phyloP scores from a whole-genome alignment of 2,329 filamentous ascomycete genomes.

The Claviceps purpurea region DNA sequence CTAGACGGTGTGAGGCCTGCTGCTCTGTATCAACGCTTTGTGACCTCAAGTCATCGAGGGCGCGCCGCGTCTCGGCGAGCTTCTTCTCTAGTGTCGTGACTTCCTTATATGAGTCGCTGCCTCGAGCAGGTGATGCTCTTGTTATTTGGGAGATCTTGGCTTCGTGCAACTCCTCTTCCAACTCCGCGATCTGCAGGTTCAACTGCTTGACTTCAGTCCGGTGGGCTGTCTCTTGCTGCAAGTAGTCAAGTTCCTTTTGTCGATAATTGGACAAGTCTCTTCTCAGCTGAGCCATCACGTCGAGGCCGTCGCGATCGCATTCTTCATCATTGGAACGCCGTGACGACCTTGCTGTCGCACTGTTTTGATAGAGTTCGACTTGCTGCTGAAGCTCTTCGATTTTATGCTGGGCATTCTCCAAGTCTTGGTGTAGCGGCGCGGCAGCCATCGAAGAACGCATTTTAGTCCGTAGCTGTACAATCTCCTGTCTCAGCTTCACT shows the following conservation, averaged over 20 bases:
- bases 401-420: slow-evolving; percentile 46
- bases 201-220: slow-evolving; percentile 49
- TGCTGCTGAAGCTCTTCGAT: slow-evolving; percentile 52
- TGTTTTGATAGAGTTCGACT: slow-evolving; percentile 39
- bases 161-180: slow-evolving; percentile 56
- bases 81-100: slow-evolving; percentile 45
- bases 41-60: slow-evolving; percentile 39
- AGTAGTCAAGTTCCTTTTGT: slow-evolving; percentile 50
- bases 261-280: slow-evolving; percentile 49
- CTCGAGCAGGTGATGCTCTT: slow-evolving; percentile 31
- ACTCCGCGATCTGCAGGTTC: slow-evolving; percentile 50
- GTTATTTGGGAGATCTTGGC: slow-evolving; percentile 39
- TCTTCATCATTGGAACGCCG: slow-evolving; percentile 23
- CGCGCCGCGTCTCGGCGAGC: slow-evolving; percentile 45
- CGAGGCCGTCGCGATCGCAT: slow-evolving; percentile 29
- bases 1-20: slow-evolving; percentile 24
- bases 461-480: slow-evolving; percentile 36
- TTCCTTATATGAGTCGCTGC: slow-evolving; percentile 43
- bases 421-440: slow-evolving; percentile 37
- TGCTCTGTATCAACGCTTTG: slow-evolving; percentile 38
- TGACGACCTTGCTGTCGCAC: slow-evolving; percentile 21
- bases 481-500: slow-evolving; percentile 42
- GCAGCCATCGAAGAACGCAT: slow-evolving; percentile 29
- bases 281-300: slow-evolving; percentile 47
- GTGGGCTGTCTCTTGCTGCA: slow-evolving; percentile 51